Evolutionary conservation across 768 basidiomycete species (phyloP).

Genomic region (Piloderma croceum): DNA sequence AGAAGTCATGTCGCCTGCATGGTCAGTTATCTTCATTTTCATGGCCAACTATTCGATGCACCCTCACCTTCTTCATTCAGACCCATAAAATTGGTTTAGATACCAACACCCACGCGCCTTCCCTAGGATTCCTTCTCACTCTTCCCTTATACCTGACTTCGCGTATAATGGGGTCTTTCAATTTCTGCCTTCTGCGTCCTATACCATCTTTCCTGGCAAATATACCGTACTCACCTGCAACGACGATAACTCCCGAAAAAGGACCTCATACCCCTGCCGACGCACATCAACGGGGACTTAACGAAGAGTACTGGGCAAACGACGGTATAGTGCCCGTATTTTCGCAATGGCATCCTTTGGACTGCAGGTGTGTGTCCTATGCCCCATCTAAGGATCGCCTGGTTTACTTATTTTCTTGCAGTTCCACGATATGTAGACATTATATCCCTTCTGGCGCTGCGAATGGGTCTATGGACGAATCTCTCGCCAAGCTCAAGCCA

Average conservation of each 20-base stretch:
- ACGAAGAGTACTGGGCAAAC: conserved; percentile 35
- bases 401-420: too few species aligned
- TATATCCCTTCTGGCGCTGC: conserved; percentile 1
- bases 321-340: conserved; percentile 47
- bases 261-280: too few species aligned
- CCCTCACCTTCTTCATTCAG: neutral
- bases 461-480: too few species aligned
- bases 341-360: conserved; percentile 46
- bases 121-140: conserved; percentile 2
- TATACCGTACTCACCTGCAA: neutral
- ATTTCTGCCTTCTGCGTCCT: conserved; percentile 33
- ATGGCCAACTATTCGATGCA: neutral
- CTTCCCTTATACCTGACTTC: conserved; percentile 24
- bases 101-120: neutral
- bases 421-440: conserved; percentile 6
- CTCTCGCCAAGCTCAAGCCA: too few species aligned
- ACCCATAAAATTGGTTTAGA: conserved; percentile 4
- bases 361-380: conserved; percentile 38
- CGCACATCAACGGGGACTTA: conserved; percentile 7
- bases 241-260: conserved; percentile 1
- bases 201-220: conserved; percentile 27
- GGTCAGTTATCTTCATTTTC: conserved; percentile 21
- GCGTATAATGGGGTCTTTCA: conserved; percentile 30
- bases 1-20: conserved; percentile 36
- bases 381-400: too few species aligned